Evolutionary conservation across 495 filamentous ascomycete species (phyloP).

Genomic region (Lasiosphaeria hispida): DNA sequence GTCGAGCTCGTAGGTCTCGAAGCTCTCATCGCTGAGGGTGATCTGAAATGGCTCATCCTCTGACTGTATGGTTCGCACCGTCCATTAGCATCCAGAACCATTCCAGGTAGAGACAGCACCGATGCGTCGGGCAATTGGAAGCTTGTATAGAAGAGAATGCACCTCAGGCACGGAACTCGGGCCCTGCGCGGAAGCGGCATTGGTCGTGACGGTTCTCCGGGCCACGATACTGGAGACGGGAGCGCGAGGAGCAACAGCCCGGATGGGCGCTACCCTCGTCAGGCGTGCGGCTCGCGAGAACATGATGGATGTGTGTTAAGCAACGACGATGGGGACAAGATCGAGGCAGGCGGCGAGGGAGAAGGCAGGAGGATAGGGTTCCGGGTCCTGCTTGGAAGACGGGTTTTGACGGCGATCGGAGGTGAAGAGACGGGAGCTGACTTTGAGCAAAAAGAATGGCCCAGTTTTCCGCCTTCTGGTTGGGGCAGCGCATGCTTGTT

Average conservation of each 20-base stretch:
- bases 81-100: neutral
- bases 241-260: constrained; percentile 38
- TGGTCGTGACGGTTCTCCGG: constrained; percentile 77
- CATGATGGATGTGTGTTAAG: constrained; percentile 36
- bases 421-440: neutral
- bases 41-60: constrained; percentile 94
- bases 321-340: constrained; percentile 1
- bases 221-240: constrained; percentile 51
- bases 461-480: constrained; percentile 9
- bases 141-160: constrained; percentile 4
- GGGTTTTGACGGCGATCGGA: neutral
- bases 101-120: neutral
- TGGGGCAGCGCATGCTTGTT: constrained; percentile 14
- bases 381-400: neutral
- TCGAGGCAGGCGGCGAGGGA: neutral
- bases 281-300: constrained; percentile 53
- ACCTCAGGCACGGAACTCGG: constrained; percentile 74
- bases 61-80: constrained; percentile 53
- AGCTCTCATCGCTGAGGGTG: constrained; percentile 92
- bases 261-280: constrained; percentile 43
- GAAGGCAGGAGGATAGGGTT: neutral
- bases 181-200: constrained; percentile 86
- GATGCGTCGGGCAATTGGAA: constrained; percentile 1
- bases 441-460: constrained; percentile 11
- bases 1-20: constrained; percentile 99